Conservation (phyloP, 345 rosid species). For the Bruguiera sexangula region DNA sequence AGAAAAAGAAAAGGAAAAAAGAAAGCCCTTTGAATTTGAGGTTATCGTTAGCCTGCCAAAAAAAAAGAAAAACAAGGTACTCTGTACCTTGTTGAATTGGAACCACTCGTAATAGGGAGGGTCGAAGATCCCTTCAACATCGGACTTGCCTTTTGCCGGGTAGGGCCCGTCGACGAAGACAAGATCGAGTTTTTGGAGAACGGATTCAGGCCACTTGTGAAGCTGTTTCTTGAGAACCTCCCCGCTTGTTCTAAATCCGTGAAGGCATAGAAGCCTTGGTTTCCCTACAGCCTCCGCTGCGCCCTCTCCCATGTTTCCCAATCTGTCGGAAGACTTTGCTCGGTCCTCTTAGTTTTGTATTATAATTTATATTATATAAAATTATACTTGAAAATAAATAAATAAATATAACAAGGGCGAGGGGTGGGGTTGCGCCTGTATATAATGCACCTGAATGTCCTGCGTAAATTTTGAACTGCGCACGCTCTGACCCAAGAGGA, state of each 20-base stretch:
- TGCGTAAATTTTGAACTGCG: too few species aligned
- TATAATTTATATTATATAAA: too few species aligned
- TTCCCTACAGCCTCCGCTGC: slow-evolving; percentile 32
- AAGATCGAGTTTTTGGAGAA: slow-evolving; percentile 54
- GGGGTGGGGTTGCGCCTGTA: too few species aligned
- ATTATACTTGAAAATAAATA: too few species aligned
- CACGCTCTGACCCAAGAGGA: too few species aligned
- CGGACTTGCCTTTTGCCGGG: slow-evolving; percentile 76
- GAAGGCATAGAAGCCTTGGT: slow-evolving; percentile 77
- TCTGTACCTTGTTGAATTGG: slow-evolving; percentile 67
- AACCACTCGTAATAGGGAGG: slow-evolving; percentile 98
- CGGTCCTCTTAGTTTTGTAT: neutral
- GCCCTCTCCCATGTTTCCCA: slow-evolving; percentile 39
- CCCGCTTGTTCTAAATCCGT: slow-evolving; percentile 87
- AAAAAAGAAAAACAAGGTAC: too few species aligned
- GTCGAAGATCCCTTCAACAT: slow-evolving; percentile 78
- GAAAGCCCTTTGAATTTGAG: neutral
- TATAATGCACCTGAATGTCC: too few species aligned
- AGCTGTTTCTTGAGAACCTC: slow-evolving; percentile 68
- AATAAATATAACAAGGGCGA: too few species aligned
- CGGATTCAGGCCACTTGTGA: slow-evolving; percentile 68
- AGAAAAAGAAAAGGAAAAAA: too few species aligned
- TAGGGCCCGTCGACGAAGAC: slow-evolving; percentile 67
- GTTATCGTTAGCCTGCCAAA: too few species aligned
- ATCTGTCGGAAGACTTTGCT: neutral